phyloP scores from a whole-genome alignment of 371 early-diverging fungal species.

The Circinella minor region DNA sequence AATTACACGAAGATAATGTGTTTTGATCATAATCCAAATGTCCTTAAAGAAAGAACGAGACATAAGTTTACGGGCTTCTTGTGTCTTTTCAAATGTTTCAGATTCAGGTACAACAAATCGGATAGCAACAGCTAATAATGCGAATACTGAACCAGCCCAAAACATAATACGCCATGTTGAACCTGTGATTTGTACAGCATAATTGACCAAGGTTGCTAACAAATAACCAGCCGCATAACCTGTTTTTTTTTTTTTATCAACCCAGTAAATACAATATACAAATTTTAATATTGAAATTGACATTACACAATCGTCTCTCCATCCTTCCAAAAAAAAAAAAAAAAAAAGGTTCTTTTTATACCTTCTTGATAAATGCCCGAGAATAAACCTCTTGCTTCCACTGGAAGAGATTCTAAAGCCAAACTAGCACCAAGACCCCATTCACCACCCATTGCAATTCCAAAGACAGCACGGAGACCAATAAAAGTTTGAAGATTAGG shows the following conservation, averaged over 20 bases:
- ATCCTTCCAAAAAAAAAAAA: background rate
- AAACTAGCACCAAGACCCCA: conserved; percentile 79
- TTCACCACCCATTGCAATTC: conserved; percentile 77
- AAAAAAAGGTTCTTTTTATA: background rate
- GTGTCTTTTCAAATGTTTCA: conserved; percentile 53
- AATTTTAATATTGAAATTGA: no score
- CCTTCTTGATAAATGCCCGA: conserved; percentile 79
- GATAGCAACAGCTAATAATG: conserved; percentile 60
- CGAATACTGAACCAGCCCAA: conserved; percentile 71
- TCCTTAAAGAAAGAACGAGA: conserved; percentile 44
- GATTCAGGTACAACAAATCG: conserved; percentile 73
- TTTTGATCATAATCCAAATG: conserved; percentile 49
- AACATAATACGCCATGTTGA: conserved; percentile 74
- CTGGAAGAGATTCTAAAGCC: conserved; percentile 71
- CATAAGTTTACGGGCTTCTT: conserved; percentile 38
- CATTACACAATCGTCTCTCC: background rate
- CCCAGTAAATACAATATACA: no score
- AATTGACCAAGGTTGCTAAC: conserved; percentile 65
- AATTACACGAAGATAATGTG: conserved; percentile 62
- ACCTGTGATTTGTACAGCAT: conserved; percentile 45
- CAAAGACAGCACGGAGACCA: conserved; percentile 66
- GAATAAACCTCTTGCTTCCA: conserved; percentile 71
- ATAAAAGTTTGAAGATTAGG: conserved; percentile 52
- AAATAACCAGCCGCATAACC: conserved; percentile 73
- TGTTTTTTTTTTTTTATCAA: no score